Evolutionary conservation across 2,329 filamentous ascomycete species (phyloP).

Genomic region (Calonectria pseudoturangicola): DNA sequence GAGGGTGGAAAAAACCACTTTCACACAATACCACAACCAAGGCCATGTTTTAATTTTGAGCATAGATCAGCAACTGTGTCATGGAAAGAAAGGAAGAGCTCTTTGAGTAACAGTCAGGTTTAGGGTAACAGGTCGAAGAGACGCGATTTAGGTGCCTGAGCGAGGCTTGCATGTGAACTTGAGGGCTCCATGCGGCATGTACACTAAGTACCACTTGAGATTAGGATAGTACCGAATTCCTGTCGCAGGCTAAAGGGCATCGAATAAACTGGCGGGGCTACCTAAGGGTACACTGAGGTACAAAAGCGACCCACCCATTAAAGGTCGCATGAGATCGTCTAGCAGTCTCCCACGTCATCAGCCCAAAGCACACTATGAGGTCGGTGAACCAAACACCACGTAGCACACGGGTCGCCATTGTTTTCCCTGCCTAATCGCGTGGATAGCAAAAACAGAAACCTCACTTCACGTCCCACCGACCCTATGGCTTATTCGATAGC

Average conservation of each 20-base stretch:
- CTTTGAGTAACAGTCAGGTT: constrained; percentile 4
- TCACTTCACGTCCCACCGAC: constrained; percentile 31
- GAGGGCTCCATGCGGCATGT: constrained; percentile 10
- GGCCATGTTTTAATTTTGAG: not conserved
- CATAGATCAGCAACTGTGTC: not conserved
- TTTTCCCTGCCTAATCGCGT: constrained; percentile 18
- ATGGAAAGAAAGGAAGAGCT: not conserved
- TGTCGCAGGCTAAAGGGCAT: not conserved
- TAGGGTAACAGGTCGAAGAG: constrained; percentile 13
- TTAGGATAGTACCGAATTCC: not conserved
- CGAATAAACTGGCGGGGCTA: not conserved
- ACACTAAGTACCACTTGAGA: not conserved
- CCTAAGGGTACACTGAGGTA: constrained; percentile 10
- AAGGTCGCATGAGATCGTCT: constrained; percentile 35
- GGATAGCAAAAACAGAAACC: constrained; percentile 31
- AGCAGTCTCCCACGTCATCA: constrained; percentile 39
- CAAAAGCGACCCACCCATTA: constrained; percentile 24
- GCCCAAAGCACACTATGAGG: constrained; percentile 31
- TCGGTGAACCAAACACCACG: constrained; percentile 38
- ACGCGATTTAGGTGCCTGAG: constrained; percentile 13
- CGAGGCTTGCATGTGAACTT: constrained; percentile 26
- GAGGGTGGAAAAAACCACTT: not conserved
- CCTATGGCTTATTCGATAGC: constrained; percentile 48
- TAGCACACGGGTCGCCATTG: constrained; percentile 3
- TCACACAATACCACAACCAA: no score